phyloP scores from a whole-genome alignment of 2,329 filamentous ascomycete species.

The Fusarium sp. region DNA sequence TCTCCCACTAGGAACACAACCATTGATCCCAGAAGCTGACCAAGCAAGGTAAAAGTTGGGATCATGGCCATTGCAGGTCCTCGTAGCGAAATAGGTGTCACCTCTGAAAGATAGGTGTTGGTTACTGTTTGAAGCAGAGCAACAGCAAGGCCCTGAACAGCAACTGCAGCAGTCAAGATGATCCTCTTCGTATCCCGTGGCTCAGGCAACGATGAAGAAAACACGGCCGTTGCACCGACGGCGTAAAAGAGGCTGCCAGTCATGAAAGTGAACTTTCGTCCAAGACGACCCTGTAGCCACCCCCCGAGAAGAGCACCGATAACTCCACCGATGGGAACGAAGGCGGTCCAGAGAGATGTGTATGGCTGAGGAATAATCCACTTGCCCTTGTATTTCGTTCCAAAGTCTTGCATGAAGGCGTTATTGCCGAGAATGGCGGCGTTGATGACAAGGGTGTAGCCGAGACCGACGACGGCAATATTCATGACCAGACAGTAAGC shows the following conservation, averaged over 20 bases:
- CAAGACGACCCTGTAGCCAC: conserved; percentile 11
- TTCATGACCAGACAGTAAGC: neutral
- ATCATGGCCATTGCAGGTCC: conserved; percentile 3
- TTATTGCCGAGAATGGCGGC: neutral
- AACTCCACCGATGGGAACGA: neutral
- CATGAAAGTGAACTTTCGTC: conserved; percentile 4
- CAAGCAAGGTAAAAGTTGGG: neutral
- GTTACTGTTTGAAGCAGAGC: neutral
- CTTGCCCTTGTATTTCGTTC: neutral
- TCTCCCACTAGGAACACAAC: neutral
- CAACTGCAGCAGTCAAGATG: neutral
- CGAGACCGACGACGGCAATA: neutral
- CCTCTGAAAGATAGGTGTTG: conserved; percentile 7
- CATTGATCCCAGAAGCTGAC: conserved; percentile 4
- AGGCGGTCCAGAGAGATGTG: conserved; percentile 9
- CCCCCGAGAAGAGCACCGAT: conserved; percentile 5
- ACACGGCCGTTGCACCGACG: neutral
- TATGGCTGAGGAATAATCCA: conserved; percentile 5
- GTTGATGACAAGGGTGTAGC: neutral
- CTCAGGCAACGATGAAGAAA: neutral
- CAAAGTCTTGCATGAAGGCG: neutral
- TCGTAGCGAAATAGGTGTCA: neutral
- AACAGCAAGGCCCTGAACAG: neutral
- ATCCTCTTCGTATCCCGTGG: neutral
- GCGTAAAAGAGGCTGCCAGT: neutral